Evolutionary conservation across 805 yeast genomes (phyloP).

Genomic region (Candida germanica): DNA sequence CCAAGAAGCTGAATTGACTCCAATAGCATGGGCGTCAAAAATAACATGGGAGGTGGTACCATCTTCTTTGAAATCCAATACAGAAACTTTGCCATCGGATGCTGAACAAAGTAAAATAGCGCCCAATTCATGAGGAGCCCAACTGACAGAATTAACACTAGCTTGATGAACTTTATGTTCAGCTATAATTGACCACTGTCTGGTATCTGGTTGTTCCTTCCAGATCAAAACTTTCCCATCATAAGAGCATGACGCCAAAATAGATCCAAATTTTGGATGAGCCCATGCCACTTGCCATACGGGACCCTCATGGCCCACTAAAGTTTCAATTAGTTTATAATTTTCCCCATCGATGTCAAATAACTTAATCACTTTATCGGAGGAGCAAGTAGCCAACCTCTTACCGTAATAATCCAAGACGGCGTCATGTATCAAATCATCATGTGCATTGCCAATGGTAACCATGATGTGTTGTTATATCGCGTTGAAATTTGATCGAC

Average conservation of each 20-base stretch:
- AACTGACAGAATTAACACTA: conserved; percentile 86
- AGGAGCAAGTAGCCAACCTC: conserved; percentile 91
- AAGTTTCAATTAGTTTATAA: conserved; percentile 78
- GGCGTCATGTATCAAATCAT: conserved; percentile 93
- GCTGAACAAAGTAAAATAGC: conserved; percentile 88
- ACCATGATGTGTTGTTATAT: conserved; percentile 54
- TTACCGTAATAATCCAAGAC: conserved; percentile 96
- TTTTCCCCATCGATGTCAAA: conserved; percentile 81
- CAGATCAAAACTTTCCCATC: conserved; percentile 94
- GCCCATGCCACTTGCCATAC: conserved; percentile 99
- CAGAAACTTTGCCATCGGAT: conserved; percentile 88
- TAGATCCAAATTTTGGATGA: conserved; percentile 95
- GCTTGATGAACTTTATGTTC: conserved; percentile 89
- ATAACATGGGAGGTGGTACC: conserved; percentile 67
- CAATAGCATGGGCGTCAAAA: conserved; percentile 85
- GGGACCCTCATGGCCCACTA: conserved; percentile 94
- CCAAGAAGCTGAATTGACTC: conserved; percentile 95
- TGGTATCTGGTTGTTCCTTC: conserved; percentile 80
- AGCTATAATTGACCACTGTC: conserved; percentile 82
- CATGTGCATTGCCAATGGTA: conserved; percentile 86
- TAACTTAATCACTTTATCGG: conserved; percentile 92
- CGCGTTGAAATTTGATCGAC: too few relatives aligned
- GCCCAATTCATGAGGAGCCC: conserved; percentile 98
- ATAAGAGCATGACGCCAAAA: conserved; percentile 90
- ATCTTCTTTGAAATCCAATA: conserved; percentile 87